Evolutionary conservation across 2,329 filamentous ascomycete species (phyloP).

Genomic region (Huntiella bhutanensis): DNA sequence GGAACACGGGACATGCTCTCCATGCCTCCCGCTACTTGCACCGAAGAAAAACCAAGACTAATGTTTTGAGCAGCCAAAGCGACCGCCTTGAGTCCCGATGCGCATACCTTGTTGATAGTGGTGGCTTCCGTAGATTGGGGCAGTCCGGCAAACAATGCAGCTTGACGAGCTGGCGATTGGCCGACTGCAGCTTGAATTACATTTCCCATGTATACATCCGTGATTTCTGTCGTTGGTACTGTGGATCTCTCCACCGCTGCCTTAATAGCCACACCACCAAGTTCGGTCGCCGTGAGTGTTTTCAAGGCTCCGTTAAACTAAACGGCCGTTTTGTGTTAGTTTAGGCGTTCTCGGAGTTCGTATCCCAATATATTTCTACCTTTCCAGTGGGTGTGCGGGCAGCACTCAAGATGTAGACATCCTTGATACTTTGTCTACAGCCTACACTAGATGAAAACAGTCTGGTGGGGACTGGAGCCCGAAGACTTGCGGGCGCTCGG

Average conservation of each 20-base stretch:
- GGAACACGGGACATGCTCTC: constrained; percentile 94
- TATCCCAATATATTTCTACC: constrained; percentile 26
- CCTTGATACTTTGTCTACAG: constrained; percentile 31
- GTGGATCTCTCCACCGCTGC: constrained; percentile 73
- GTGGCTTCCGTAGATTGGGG: constrained; percentile 65
- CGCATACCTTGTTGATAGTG: constrained; percentile 96
- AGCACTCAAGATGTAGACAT: constrained; percentile 86
- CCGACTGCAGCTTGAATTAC: constrained; percentile 71
- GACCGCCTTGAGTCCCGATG: constrained; percentile 85
- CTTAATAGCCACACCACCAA: constrained; percentile 82
- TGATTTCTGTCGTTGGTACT: constrained; percentile 62
- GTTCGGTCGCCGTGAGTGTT: constrained; percentile 64
- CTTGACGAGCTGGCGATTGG: constrained; percentile 83
- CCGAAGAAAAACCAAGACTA: constrained; percentile 73
- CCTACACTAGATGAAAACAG: too few relatives aligned
- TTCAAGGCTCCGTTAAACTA: constrained; percentile 90
- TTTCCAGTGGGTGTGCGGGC: constrained; percentile 79
- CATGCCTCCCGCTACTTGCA: constrained; percentile 86
- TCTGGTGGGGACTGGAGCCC: too few relatives aligned
- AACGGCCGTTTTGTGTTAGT: not conserved
- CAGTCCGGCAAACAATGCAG: constrained; percentile 71
- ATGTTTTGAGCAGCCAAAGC: constrained; percentile 84
- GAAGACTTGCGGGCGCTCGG: too few relatives aligned
- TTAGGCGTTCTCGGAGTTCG: too few relatives aligned
- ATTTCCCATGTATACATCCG: constrained; percentile 94